Evolutionary conservation across 805 yeast genomes (phyloP), one percentile per base, ranked within the genome.

Genomic region (Hanseniaspora valbyensis): DNA sequence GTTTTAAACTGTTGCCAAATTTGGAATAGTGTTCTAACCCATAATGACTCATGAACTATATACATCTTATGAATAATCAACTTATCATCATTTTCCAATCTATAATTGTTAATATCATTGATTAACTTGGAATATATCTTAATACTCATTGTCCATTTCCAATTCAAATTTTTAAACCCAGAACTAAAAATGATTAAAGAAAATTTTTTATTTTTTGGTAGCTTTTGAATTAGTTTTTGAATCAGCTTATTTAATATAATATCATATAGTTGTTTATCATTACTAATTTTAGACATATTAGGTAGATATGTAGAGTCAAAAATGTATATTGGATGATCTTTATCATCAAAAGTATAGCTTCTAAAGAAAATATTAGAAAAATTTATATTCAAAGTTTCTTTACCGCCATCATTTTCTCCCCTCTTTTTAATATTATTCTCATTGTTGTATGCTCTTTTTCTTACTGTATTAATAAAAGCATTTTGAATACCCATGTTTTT

Each of bases 11-110:
- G 51, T 79, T 71, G 44, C 53, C 85, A 67, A 22, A 87, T 73
- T 49, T 83, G 88, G 14, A 83, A 75, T 33, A 86, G 74, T 0
- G 95, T 81, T 57, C 87, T 77, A 25, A 86, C 76, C 66, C 89
- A 76, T 92, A 96, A 88, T 42, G 83, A 81, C 57, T 89, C 96
- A 65, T 90, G 96, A 2, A 90, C 95, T 28, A 89, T 74, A 55
- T 81, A 83, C 2, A 87, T 69, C 58, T 78, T 81, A 46, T 68
- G 67, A 40, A 90, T 65, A 14, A 48, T 33, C 19, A 48, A 16
- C n/a, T 39, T 48, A 9, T 48, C 51, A 5, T 39, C 24, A 22
- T 48, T 39, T 21, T 48, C 41, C 3, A 32, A 8, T 40, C 44
- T 48, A 50, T 75, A 70, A 48, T 74, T 73, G 53, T 77, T 75